phyloP scores from a whole-genome alignment of 345 rosid genomes.

The Jatropha curcas region DNA sequence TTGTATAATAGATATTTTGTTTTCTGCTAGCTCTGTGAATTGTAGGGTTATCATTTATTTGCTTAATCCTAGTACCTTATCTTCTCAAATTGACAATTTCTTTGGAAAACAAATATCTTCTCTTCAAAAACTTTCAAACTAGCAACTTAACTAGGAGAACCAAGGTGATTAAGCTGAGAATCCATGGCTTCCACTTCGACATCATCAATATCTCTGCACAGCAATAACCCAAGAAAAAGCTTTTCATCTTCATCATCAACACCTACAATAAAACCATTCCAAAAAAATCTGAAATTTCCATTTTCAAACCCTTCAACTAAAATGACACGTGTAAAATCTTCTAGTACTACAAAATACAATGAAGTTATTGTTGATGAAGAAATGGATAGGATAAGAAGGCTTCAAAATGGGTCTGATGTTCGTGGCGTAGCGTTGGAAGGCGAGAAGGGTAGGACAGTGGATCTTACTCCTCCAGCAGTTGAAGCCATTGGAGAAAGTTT shows the following conservation, averaged over 20 bases:
- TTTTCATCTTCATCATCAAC: conserved; percentile 27
- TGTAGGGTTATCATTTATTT: conserved; percentile 29
- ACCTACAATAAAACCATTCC: conserved; percentile 18
- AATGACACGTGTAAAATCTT: conserved; percentile 26
- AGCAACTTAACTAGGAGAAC: conserved; percentile 5
- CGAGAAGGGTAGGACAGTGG: conserved; percentile 72
- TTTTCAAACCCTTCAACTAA: conserved; percentile 15
- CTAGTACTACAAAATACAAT: conserved; percentile 35
- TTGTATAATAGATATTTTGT: conserved; percentile 30
- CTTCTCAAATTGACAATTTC: conserved; percentile 7
- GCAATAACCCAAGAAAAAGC: conserved; percentile 29
- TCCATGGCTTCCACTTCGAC: conserved; percentile 39
- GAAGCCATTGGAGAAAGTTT: conserved; percentile 93
- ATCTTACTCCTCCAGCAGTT: conserved; percentile 75
- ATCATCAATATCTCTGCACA: conserved; percentile 27
- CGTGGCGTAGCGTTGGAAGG: conserved; percentile 92
- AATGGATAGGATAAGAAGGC: conserved; percentile 69
- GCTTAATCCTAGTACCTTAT: conserved; percentile 17
- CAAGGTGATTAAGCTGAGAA: conserved; percentile 13
- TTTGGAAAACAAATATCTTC: conserved; percentile 5
- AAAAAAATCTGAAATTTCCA: conserved; percentile 12
- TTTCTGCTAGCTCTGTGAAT: conserved; percentile 5
- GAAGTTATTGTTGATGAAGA: conserved; percentile 62
- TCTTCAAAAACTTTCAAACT: conserved; percentile 11
- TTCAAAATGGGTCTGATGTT: conserved; percentile 89